Evolutionary conservation across 2,329 filamentous ascomycete species (phyloP), one percentile per base, ranked within the genome.

Genomic region (Escovopsis sp.): DNA sequence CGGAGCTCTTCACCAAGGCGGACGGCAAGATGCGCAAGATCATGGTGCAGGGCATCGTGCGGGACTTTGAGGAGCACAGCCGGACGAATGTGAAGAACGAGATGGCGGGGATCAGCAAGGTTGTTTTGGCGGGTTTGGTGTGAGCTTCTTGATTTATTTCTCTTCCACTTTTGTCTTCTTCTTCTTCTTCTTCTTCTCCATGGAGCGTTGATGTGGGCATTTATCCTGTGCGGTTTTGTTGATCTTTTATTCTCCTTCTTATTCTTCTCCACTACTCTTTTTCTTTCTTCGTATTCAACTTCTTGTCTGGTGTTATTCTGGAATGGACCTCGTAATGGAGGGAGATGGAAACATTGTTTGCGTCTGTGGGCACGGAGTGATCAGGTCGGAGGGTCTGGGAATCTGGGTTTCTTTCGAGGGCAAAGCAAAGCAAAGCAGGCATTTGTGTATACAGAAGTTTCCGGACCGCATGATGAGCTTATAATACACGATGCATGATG

Each of bases 51-150:
- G 83, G 83, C 6, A 76, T 93, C 1, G 81, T 95, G 38, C 80
- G 87, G 50, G 91, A 98, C 56, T 95, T 96, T 58, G 91, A 96
- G 59, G 89, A 95, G 44, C 76, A 77, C 15, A 91, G 83, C 57
- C 70, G 89, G 37, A 69, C 67, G 36, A 80, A 82, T 9, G 75
- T 85, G 27, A 89, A 82, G 63, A 74, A 74, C 11, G 91, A 98
- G 64, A 70, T 96, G 38, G 79, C 80, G 2, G 87, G 83, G 30
- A 76, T 98, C 33, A 84, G 86, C 39, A 91, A 86, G 59, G 81
- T 95, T 27, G 87, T 96, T 2, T 63, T 96, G 2, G 86, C 87
- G 3, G 91, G 89, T 1, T 65, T 96, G 50, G 80, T 95, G 73
- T 76, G 56, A 60, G n/a, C n/a, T 15, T 25, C 25, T 35, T 32